Evolutionary conservation across 163 green algal species (phyloP).

Genomic region (Volvox carteri): DNA sequence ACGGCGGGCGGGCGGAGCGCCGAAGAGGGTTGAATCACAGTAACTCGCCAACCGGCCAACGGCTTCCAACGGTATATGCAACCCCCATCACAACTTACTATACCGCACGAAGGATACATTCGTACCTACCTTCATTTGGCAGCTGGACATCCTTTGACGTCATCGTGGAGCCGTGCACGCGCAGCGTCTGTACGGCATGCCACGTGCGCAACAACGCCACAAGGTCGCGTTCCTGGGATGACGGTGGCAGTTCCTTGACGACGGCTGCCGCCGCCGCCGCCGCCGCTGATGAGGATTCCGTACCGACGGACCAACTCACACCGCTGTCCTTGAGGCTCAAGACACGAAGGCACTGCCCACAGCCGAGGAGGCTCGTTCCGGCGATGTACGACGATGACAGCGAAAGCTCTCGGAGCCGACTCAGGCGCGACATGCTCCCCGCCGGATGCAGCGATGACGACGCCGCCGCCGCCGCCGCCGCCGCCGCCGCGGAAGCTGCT

Average conservation of each 20-base stretch:
- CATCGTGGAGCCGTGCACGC: background rate
- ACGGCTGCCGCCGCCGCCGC: background rate
- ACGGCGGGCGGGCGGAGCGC: too few species aligned
- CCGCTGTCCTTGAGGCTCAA: constrained; percentile 47
- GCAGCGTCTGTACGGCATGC: constrained; percentile 44
- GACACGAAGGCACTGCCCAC: background rate
- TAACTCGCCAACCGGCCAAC: too few species aligned
- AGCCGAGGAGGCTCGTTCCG: background rate
- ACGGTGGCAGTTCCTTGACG: background rate
- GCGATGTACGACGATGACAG: constrained; percentile 15
- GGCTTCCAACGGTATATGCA: too few species aligned
- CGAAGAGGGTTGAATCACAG: too few species aligned
- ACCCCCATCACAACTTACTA: background rate
- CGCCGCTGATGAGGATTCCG: background rate
- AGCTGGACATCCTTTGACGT: background rate
- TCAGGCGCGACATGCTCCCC: background rate
- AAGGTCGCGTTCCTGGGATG: background rate
- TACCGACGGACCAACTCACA: background rate
- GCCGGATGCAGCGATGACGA: background rate
- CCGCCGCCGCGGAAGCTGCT: background rate
- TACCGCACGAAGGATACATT: background rate
- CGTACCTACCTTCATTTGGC: background rate
- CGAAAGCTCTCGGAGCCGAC: constrained; percentile 4
- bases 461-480: background rate
- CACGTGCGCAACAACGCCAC: constrained; percentile 13